Evolutionary conservation across 2,329 filamentous ascomycete species (phyloP).

Genomic region (Penicillium sumatraense): DNA sequence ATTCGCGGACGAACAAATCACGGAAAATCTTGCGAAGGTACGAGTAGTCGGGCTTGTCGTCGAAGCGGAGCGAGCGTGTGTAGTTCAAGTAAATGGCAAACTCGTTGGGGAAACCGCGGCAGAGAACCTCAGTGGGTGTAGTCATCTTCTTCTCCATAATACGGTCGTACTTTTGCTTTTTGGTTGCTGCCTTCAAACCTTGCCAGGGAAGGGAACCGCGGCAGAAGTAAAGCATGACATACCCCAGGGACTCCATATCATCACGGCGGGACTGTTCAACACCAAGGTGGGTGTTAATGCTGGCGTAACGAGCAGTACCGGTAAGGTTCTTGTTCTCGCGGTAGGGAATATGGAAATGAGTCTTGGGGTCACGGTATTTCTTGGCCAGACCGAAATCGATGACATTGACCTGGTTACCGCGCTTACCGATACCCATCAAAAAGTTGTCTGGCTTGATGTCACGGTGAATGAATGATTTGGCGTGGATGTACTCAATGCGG

Average conservation of each 20-base stretch:
- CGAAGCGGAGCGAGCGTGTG: conserved; percentile 96
- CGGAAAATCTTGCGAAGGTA: conserved; percentile 99
- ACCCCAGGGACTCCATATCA: conserved; percentile 98
- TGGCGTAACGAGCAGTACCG: conserved; percentile 96
- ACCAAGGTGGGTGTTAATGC: conserved; percentile 97
- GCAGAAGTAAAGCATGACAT: conserved; percentile 99
- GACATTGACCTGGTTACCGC: conserved; percentile 98
- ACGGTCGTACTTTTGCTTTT: conserved; percentile 99
- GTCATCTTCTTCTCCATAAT: conserved; percentile 99
- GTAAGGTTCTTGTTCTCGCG: conserved; percentile 99
- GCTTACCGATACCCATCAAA: conserved; percentile 98
- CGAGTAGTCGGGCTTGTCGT: conserved; percentile 99
- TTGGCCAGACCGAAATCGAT: conserved; percentile 99
- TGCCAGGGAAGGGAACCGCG: conserved; percentile 98
- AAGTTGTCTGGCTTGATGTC: conserved; percentile 99
- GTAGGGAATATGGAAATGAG: conserved; percentile 99
- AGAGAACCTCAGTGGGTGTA: conserved; percentile 95
- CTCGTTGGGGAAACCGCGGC: conserved; percentile 98
- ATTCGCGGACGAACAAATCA: conserved; percentile 96
- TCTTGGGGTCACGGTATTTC: conserved; percentile 99
- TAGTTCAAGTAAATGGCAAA: conserved; percentile 99
- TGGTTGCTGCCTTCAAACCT: conserved; percentile 95
- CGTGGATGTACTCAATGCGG: conserved; percentile 99
- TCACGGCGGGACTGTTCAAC: conserved; percentile 99
- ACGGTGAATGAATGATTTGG: conserved; percentile 99